Percentiles rank a stretch among this genome's conserved stretches.
phyloP scores from a whole-genome alignment of 1,284 basidiomycete genomes.

The Pascua sp. region DNA sequence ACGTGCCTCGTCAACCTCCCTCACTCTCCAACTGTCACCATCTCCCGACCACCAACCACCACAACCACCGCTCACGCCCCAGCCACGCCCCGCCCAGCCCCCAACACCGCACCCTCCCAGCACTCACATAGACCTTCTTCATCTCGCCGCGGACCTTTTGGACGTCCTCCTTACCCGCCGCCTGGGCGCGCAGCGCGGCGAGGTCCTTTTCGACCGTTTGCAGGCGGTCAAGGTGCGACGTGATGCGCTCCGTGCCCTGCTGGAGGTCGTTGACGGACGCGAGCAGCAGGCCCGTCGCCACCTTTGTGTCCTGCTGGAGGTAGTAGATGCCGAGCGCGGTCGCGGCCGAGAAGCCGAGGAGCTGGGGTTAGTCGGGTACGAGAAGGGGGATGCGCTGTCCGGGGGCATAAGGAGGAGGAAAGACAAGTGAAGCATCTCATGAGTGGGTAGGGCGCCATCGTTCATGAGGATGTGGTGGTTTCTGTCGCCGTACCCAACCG shows the following conservation, averaged over 20 bases:
- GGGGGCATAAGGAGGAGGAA: neutral
- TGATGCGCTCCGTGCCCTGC: slow-evolving; percentile 75
- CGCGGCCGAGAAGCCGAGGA: slow-evolving; percentile 48
- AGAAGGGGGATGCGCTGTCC: slow-evolving; percentile 36
- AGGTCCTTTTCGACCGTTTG: slow-evolving; percentile 84
- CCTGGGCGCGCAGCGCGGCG: slow-evolving; percentile 64
- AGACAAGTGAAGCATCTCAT: too few relatives aligned
- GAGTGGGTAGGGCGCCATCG: too few relatives aligned
- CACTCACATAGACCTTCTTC: slow-evolving; percentile 69
- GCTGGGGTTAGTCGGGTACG: slow-evolving; percentile 75
- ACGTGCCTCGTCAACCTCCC: neutral
- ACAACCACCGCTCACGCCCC: neutral
- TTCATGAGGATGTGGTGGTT: too few relatives aligned
- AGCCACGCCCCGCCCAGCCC: neutral
- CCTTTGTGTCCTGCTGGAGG: slow-evolving; percentile 83
- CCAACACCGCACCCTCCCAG: neutral
- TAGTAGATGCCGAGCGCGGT: slow-evolving; percentile 70
- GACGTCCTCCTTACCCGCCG: slow-evolving; percentile 73
- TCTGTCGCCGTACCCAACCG: too few relatives aligned
- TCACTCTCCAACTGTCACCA: neutral
- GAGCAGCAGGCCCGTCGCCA: slow-evolving; percentile 74
- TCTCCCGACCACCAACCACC: neutral
- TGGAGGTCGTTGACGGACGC: slow-evolving; percentile 83
- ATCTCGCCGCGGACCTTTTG: slow-evolving; percentile 69
- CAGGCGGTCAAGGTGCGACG: slow-evolving; percentile 76